These are phyloP conservation scores for Chimonanthus praecox DNA, from an alignment of 164 flowering plant species.

Conservation along the genomic window DNA sequence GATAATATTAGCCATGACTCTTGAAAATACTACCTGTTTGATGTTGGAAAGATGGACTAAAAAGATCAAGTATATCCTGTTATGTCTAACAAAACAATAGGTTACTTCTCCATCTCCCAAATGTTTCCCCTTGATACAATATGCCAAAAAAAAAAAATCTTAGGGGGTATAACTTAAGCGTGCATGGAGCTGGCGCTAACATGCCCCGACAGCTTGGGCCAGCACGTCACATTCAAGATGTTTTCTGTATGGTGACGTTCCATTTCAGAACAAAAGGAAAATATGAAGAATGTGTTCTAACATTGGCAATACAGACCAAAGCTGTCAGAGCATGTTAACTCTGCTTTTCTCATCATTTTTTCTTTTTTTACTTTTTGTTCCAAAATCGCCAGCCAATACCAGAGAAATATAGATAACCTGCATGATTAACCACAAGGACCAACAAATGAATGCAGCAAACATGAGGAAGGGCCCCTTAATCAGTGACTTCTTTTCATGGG, in stretches of 20 bases:
- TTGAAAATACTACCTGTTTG: background rate
- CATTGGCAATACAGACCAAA: background rate
- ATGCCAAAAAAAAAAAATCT: background rate
- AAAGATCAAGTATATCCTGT: background rate
- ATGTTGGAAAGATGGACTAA: too few species aligned
- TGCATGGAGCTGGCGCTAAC: background rate
- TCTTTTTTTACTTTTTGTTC: background rate
- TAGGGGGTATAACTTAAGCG: background rate
- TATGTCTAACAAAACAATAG: background rate
- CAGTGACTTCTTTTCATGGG: background rate
- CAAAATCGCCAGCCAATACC: background rate
- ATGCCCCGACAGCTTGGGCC: background rate
- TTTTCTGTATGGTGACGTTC: background rate
- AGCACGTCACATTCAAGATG: background rate
- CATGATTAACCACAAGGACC: constrained; percentile 19
- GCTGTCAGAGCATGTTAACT: background rate
- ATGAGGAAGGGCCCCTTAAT: constrained; percentile 11
- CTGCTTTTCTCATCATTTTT: background rate
- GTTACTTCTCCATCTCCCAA: background rate
- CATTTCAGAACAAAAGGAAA: background rate
- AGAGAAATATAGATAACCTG: constrained; percentile 11
- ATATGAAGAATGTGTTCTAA: background rate
- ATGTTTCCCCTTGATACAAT: background rate
- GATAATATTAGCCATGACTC: background rate
- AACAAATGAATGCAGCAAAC: constrained; percentile 4